phyloP scores from a whole-genome alignment of 2,329 filamentous ascomycete species.

The Ophiobolus disseminans region DNA sequence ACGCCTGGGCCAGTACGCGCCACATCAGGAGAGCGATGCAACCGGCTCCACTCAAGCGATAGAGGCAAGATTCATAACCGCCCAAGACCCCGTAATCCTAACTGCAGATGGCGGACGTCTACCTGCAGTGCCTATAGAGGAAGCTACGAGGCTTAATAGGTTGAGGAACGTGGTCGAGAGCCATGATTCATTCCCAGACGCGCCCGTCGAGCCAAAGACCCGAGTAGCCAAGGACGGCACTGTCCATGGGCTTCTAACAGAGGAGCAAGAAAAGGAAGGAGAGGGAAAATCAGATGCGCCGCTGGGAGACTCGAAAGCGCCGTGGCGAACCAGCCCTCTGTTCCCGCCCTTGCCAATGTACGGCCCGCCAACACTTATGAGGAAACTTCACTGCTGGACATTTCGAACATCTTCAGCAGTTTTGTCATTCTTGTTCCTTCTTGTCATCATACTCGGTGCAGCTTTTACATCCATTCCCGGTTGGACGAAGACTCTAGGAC shows the following conservation, averaged over 20 bases:
- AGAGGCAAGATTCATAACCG: constrained; percentile 68
- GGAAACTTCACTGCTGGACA: constrained; percentile 68
- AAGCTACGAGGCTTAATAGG: constrained; percentile 73
- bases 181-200: constrained; percentile 40
- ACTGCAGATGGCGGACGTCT: constrained; percentile 71
- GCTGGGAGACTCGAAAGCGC: constrained; percentile 59
- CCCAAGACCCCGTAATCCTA: constrained; percentile 74
- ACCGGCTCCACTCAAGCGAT: constrained; percentile 62
- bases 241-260: constrained; percentile 46
- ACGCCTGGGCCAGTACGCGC: constrained; percentile 52
- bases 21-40: constrained; percentile 49
- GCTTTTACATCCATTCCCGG: constrained; percentile 70
- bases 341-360: constrained; percentile 87
- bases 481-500: constrained; percentile 58
- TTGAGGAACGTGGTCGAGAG: constrained; percentile 61
- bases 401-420: constrained; percentile 75
- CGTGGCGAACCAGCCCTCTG: constrained; percentile 75
- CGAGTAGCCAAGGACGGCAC: constrained; percentile 54
- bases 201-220: constrained; percentile 34
- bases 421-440: constrained; percentile 78
- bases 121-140: constrained; percentile 71
- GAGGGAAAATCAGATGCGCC: constrained; percentile 56
- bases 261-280: constrained; percentile 34
- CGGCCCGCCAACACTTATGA: constrained; percentile 72
- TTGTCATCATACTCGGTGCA: constrained; percentile 76